These are phyloP conservation scores for Toxoplasma gondii DNA, from an alignment of 169 alveolate species.

Conservation along the genomic window DNA sequence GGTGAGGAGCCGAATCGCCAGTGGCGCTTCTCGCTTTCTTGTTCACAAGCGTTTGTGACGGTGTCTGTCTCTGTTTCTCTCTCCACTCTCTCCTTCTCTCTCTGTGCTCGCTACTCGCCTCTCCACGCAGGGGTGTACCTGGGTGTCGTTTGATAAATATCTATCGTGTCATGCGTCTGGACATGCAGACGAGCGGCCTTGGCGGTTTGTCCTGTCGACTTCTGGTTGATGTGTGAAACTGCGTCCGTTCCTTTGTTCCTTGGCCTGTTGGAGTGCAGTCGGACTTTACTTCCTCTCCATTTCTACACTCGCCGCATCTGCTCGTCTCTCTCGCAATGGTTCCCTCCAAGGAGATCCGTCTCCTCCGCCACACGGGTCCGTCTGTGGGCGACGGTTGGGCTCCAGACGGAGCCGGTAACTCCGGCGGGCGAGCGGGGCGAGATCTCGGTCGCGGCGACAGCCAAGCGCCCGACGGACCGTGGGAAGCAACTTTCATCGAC, in stretches of 20 bases:
- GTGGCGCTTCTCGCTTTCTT: background rate
- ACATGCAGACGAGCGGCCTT: no score
- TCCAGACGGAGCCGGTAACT: background rate
- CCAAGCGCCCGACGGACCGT: background rate
- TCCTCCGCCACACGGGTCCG: background rate
- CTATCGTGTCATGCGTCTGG: background rate
- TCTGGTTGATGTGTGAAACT: no score
- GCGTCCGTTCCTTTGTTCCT: no score
- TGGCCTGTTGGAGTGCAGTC: background rate
- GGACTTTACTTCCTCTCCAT: constrained; percentile 27
- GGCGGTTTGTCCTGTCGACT: no score
- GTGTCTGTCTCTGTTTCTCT: background rate
- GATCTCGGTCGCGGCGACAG: background rate
- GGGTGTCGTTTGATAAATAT: background rate
- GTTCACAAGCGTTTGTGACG: background rate
- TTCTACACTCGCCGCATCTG: constrained; percentile 20
- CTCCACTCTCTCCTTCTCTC: no score
- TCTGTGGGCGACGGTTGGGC: background rate
- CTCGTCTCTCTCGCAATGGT: constrained; percentile 22
- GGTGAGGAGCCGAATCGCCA: background rate
- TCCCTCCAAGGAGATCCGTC: constrained; percentile 6
- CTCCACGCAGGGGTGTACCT: background rate
- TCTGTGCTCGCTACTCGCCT: no score
- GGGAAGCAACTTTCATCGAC: background rate
- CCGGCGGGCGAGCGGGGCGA: background rate